Base-by-base conservation (phyloP, 495 filamentous ascomycete genomes). In the Neurospora sp. region DNA sequence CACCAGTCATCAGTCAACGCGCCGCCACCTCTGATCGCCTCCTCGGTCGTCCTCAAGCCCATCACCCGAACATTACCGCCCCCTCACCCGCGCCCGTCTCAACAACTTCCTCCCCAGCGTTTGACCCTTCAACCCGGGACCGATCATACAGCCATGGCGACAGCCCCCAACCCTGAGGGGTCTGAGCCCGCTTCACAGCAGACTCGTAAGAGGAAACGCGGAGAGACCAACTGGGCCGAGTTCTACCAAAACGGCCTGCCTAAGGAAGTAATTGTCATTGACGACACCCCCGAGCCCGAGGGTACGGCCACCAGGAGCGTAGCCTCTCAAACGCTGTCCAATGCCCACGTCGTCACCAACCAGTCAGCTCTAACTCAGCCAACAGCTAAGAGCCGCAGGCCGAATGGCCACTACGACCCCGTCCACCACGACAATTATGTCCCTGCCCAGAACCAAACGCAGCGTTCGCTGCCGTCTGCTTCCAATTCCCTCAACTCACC, bases 181-280 rank as follows among this genome's bases (percentile, higher is more conserved):
- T 66, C 81, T 46, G 76, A 77, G 62, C 59, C 75, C 66, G 78
- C 83, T 54, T 74, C 81, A 69, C 74, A 77, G 39, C 70, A 77
- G 20, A 42, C 75, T 20, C 85, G 87, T 69, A 89, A 90, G 74
- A 84, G 85, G 75, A 86, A 87, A n/a, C 85, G 89, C 75, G 48
- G 48, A 59, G 86, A 87, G 74, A 91, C 92, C 73, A 90, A 98
- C 84, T 98, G 95, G 95, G 83, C 88, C 40, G 88, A 90, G 74
- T 98, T 97, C 79, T 98, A 97, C 82, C 93, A 92, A 80, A 96
- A 97, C 82, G 95, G 95, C 23, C 82, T 95, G 18, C 95, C 95
- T 16, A 92, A 94, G 79, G 94, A 97, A 82, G 88, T 98, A 80
- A 97, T 98, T 79, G 90, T 97, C 74, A 98, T 98, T 80, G 92